Evolutionary conservation across 2,329 filamentous ascomycete species (phyloP), one percentile per base, ranked within the genome.

Genomic region (Fonsecaea erecta): DNA sequence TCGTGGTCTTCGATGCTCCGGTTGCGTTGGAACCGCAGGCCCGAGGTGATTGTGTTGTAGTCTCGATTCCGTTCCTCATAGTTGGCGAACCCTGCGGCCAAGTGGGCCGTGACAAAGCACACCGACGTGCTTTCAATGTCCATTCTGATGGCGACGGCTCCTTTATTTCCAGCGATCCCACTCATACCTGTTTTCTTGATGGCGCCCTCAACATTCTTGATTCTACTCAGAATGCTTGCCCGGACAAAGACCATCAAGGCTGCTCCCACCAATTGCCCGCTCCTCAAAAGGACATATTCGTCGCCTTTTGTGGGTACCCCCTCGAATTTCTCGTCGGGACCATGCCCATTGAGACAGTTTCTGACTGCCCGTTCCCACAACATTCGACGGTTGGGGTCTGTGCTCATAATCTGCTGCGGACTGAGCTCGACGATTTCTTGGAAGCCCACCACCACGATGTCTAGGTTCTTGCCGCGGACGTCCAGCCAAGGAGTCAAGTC

Each of bases 401-500:
- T 98, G 70, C 96, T 97, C 93, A 99, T 97, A 74, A 99, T 98
- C 74, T 99, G 95, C 76, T 98, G 94, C 16, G 96, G 95, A 72
- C 92, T 97, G 53, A 99, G 82, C 74, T 97, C 92, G n/a, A 99
- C 95, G 68, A 99, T 98, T 77, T 99, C 95, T 75, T 99, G 95
- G 73, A 99, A 98, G 0, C 92, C 95, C 16, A 97, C 89, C 7
- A 90, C 93, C 58, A 96, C 88, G 40, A 99, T 91, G 64, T 94
- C 91, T 5, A 95, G 93, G 66, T 91, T 87, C n/a, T 82, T 80
- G 18, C 77, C 71, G 4, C 86, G 84, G 3, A 84, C 79, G 73
- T 90, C 93, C 3, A 99, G 81, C 95, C 95, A 99, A 1, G 89
- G 83, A 0, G 91, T 90, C 12, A 99, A 82, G 74, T 98, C 93